Base-by-base conservation (phyloP, 805 yeast genomes). In the Jamesozyma piceae region DNA sequence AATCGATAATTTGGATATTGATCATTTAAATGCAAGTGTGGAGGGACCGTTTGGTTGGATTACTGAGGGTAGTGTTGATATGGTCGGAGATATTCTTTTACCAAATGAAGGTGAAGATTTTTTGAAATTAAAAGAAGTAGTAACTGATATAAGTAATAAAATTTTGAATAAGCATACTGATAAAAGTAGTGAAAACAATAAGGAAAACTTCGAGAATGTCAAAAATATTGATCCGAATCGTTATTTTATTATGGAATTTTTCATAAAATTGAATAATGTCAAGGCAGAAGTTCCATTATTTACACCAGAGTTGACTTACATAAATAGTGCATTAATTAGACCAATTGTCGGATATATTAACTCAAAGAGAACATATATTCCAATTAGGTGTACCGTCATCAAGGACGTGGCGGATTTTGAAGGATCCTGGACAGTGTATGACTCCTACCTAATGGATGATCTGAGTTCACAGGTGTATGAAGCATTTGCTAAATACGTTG, bases 11-110 rank as follows among this genome's bases (percentile, higher is more conserved):
- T 73, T 92, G 43, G 80, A 78, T 55, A 74, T 92, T 31, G 95
- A 90, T 51, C 97, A 92, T 63, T 65, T 92, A 44, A 92, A 92
- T 57, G 76, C 85, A 1, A 97, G 97, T 0, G 73, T 85, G 44
- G 79, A 80, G 42, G 98, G 99, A 0, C 95, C 97, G 11, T 87
- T 92, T 63, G 97, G 97, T 5, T 92, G 99, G 99, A 90, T 92
- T 43, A 78, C 86, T 5, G 73, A 76, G 47, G 98, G 99, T 13
- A 78, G 78, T 40, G 97, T 90, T 19, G 97, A 92, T 62, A 81
- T 92, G 80, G 67, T 86, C 49, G 97, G 96, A 6, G 97, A 92
- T 57, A 77, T 90, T 15, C 76, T 80, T 72, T 78, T 88, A 2
- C 94, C 95, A 0, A 75, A 76, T 37, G 79, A 76, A 41, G 69